Evolutionary conservation across 495 filamentous ascomycete genomes (phyloP).

Genomic region (Ramalina peruviana): DNA sequence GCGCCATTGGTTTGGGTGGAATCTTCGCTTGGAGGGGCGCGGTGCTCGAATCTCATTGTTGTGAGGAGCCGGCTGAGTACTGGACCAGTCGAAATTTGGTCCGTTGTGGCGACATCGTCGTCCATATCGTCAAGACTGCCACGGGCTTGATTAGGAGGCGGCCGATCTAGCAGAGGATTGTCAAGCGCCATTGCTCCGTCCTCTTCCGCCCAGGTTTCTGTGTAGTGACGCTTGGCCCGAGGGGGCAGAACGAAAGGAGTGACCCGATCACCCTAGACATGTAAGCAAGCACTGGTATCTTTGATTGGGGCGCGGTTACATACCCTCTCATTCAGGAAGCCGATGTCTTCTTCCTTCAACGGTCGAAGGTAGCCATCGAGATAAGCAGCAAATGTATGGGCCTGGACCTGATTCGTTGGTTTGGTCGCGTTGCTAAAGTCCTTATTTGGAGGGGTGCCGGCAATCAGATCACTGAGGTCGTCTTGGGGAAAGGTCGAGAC

Average conservation of each 20-base stretch:
- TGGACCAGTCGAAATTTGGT: conserved; percentile 82
- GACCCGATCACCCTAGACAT: conserved; percentile 55
- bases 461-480: conserved; percentile 71
- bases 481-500: conserved; percentile 69
- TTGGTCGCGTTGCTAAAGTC: conserved; percentile 85
- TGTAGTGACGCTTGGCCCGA: conserved; percentile 73
- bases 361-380: conserved; percentile 84
- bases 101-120: conserved; percentile 72
- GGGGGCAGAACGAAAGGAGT: conserved; percentile 75
- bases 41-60: conserved; percentile 69
- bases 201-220: conserved; percentile 84
- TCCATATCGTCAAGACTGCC: conserved; percentile 75
- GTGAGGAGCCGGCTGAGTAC: conserved; percentile 71
- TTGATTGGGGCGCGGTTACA: conserved; percentile 7
- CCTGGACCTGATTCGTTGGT: conserved; percentile 82
- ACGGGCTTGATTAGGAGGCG: conserved; percentile 66
- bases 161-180: conserved; percentile 41
- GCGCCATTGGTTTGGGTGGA: conserved; percentile 40
- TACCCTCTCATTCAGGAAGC: conserved; percentile 74
- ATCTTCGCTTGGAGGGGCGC: conserved; percentile 44
- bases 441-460: conserved; percentile 77
- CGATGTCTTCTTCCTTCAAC: conserved; percentile 86
- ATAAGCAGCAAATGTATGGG: conserved; percentile 75
- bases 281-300: conserved; percentile 14
- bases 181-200: conserved; percentile 65